Evolutionary conservation across 805 yeast genomes (phyloP), one percentile per base, ranked within the genome.

Genomic region (Candida verbasci): DNA sequence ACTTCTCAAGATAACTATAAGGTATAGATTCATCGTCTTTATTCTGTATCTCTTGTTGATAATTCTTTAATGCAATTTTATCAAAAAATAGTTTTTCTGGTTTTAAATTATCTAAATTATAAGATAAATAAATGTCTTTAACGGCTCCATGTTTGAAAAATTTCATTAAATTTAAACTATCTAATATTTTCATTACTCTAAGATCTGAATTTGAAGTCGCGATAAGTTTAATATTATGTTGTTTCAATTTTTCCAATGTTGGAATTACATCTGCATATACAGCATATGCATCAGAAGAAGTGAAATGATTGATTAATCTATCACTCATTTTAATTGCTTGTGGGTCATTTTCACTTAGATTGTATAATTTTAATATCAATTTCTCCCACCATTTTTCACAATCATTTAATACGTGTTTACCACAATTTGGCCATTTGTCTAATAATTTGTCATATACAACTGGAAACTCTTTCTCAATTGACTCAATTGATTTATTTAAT

Each of bases 191-290:
- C 21, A 60, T 50, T n/a, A 74, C 72, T 11, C 79, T 48, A 2
- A 73, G 70, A 53, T 82, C 89, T 0, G 86, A 78, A 50, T 83
- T 83, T 39, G 82, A 74, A 7, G 77, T 60, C 3, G 76, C 65
- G 1, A 75, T 67, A 7, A 76, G 30, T 1, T 56, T 48, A 1
- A 72, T 51, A 4, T 60, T 65, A 9, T 51, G 46, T 4, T 48
- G 44, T 27, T 53, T 35, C 20, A 71, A 52, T 9, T 41, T 46
- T 17, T 50, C 43, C 32, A 80, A 53, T 4, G 75, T 65, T 4
- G 71, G 70, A 1, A 65, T 40, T 5, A 80, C 76, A 49, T 81
- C 89, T 2, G 67, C 68, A 46, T 62, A 78, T 3, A 76, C 59
- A 4, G 48, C 49, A 50, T 81, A 82, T 0, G 82, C 83, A 1